A percentile compares a stretch with the other conserved stretches of the same genome.
These are phyloP conservation scores for Lentinula aciculospora DNA, from an alignment of 768 basidiomycete genomes.

Conservation along the genomic window DNA sequence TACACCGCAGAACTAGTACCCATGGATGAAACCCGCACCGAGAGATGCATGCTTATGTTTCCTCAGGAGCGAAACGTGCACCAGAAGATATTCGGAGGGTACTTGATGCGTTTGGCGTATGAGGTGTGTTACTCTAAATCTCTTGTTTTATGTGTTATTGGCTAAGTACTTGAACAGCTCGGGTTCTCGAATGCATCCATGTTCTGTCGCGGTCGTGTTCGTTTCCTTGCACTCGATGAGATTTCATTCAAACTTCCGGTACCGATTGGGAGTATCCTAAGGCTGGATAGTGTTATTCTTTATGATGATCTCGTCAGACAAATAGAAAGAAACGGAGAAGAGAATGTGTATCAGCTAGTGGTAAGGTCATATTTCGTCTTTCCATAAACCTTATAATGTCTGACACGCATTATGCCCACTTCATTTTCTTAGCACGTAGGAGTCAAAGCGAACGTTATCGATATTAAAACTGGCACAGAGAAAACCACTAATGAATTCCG, in stretches of 20 bases:
- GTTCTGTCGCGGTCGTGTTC: slow-evolving; percentile 60
- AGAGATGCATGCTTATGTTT: slow-evolving; percentile 74
- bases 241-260: slow-evolving; percentile 79
- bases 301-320: not conserved
- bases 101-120: slow-evolving; percentile 56
- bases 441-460: slow-evolving; percentile 68
- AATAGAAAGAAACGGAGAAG: not conserved
- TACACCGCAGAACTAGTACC: slow-evolving; percentile 47
- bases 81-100: slow-evolving; percentile 79
- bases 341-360: not conserved
- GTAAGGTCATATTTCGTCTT: not conserved
- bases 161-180: slow-evolving; percentile 36
- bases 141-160: not conserved
- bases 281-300: slow-evolving; percentile 64
- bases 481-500: slow-evolving; percentile 72
- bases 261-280: slow-evolving; percentile 77
- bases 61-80: slow-evolving; percentile 85
- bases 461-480: slow-evolving; percentile 58
- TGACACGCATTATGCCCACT: not conserved
- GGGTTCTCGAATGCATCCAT: slow-evolving; percentile 68
- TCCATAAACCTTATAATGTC: slow-evolving; percentile 7
- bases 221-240: slow-evolving; percentile 73
- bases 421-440: slow-evolving; percentile 50
- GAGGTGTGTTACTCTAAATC: slow-evolving; percentile 35
- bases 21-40: slow-evolving; percentile 71